Base-by-base conservation (phyloP, 2,329 filamentous ascomycete genomes). In the Beauveria caledonica region DNA sequence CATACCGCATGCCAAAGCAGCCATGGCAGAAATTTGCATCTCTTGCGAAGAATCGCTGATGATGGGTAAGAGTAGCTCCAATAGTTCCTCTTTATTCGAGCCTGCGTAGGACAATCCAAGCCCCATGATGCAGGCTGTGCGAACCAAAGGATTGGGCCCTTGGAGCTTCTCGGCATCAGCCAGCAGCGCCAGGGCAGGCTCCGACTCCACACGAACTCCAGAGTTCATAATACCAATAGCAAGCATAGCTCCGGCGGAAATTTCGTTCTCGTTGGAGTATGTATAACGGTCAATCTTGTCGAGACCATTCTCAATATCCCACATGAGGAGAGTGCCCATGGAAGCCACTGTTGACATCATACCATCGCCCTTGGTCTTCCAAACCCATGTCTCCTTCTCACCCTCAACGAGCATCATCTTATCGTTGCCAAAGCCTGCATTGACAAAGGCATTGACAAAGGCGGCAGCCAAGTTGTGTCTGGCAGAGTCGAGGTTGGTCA, bases 321-420 rank as follows among this genome's bases (percentile, higher is more conserved):
- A 96, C 69, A 96, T 84, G 71, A 96, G 80, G 19, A 99, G 80
- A 68, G 94, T 93, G 70, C 94, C 94, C 66, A 97, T 77, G 0
- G 94, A 97, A 5, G 95, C 95, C 44, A 95, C 89, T 0, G 93
- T 97, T 1, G 94, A 97, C 75, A 96, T 83, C 92, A 96, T 96
- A 64, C 94, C 94, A 69, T 97, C 92, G 46, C 95, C 92, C 76
- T 99, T 99, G 21, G 95, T 97, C 80, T 97, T 99, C 91, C 92
- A 99, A 5, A 99, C 90, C 93, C 94, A 99, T 64, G 88, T 90
- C 68, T 89, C 87, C 78, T 96, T 95, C 64, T 92, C 87, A 62
- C 90, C 87, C 21, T 94, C 88, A 46, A 91, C 87, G 61, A 97
- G 80, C 93, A 99, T 97, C 85, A 99, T 89, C 80, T 97, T 97